A percentile compares a stretch with the other conserved stretches of the same genome.
Conservation (phyloP, 2,329 filamentous ascomycete genomes). For the Parasarocladium wereldwijsianum region DNA sequence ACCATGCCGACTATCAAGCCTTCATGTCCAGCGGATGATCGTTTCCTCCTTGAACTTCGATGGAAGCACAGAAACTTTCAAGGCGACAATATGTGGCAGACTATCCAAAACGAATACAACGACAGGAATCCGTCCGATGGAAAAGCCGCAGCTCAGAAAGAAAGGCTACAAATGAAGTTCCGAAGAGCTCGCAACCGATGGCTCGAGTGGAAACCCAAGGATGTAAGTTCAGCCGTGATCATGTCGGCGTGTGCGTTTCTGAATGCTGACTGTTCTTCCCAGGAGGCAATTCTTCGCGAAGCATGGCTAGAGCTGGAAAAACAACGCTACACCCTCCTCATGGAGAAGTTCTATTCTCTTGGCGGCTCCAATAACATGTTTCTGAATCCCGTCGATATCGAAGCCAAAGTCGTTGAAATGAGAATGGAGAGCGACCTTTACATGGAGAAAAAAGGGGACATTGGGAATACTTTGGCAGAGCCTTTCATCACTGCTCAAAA, state of each 20-base stretch:
- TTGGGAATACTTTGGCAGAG: too few species aligned
- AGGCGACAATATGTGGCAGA: constrained; percentile 44
- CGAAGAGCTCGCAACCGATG: constrained; percentile 34
- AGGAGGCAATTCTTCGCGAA: constrained; percentile 25
- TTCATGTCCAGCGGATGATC: constrained; percentile 31
- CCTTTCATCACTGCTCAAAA: too few species aligned
- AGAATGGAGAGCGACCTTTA: constrained; percentile 23
- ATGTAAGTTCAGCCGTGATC: constrained; percentile 26
- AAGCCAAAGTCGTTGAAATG: constrained; percentile 32
- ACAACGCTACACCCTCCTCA: constrained; percentile 26
- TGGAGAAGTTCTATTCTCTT: constrained; percentile 29
- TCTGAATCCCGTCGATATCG: constrained; percentile 34
- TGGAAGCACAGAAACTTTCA: constrained; percentile 28
- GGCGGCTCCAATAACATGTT: constrained; percentile 33
- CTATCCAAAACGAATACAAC: constrained; percentile 31
- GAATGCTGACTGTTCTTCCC: not conserved
- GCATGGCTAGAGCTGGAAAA: constrained; percentile 26
- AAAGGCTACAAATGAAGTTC: constrained; percentile 42
- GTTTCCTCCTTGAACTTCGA: constrained; percentile 33
- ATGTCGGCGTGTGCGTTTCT: not conserved
- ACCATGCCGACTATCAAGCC: constrained; percentile 25
- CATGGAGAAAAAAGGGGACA: constrained; percentile 11
- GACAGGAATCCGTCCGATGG: constrained; percentile 15
- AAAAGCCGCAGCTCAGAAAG: constrained; percentile 24
- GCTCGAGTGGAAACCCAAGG: constrained; percentile 29